Evolutionary conservation across 257 asterid genomes (phyloP), one percentile per base, ranked within the genome.

Genomic region (Nicotiana knightiana): DNA sequence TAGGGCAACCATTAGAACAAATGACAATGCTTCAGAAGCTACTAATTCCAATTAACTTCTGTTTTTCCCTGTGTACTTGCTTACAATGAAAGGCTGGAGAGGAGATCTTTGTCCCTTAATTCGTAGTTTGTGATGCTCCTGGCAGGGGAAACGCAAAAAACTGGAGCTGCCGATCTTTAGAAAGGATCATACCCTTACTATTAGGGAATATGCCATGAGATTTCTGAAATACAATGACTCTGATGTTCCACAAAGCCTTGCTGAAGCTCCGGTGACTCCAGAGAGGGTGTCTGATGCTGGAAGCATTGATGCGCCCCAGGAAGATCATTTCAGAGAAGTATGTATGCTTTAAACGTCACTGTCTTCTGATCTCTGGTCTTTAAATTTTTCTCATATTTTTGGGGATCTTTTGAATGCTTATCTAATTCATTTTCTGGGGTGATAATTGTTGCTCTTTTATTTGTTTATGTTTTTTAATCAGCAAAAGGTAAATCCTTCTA

Each of bases 321-420:
- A 89, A 71, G 93, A 89, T 82, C 84, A 85, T 87, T 89, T 91
- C 84, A 85, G 90, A 7, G 95, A 92, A 87, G 98, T 94, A 92
- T 81, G 90, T 79, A 61, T 59, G 63, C 48, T 33, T 76, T 58
- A 16, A 43, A 30, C 3, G 43, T 53, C 64, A 16, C 11, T 28
- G 15, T 75, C 46, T 78, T 86, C 61, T 62, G 26, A 58, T 87
- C 30, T 55, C 85, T 71, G 39, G 79, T 53, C 75, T 55, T 86
- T 24, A 39, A 48, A 35, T 64, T 33, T 67, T 64, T 26, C 80
- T 7, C 46, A 75, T 75, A 75, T 75, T 75, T 51, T 75, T 26
- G 57, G 67, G 30, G 18, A 63, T 53, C 67, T 62, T 48, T 71
- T 53, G 15, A 30, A 18, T 51, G 61, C 46, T 33, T 62, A 79